These are phyloP conservation scores for Alternaria dauci DNA, from an alignment of 2,329 filamentous ascomycete species.

Conservation along the genomic window DNA sequence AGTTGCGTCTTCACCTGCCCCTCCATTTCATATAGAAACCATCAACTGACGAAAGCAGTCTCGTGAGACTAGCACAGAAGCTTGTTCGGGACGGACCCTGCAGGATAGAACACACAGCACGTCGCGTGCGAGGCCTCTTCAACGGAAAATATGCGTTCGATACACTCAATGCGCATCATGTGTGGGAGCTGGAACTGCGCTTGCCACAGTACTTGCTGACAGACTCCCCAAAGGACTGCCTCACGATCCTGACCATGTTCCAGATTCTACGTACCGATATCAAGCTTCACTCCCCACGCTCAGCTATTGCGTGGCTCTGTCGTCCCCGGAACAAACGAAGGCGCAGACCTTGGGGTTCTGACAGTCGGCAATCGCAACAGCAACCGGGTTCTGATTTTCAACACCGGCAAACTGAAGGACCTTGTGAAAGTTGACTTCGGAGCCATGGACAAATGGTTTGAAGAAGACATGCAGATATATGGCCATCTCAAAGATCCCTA, in stretches of 20 bases:
- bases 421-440: slow-evolving; percentile 46
- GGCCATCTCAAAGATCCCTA: slow-evolving; percentile 73
- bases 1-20: neutral
- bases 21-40: neutral
- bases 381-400: slow-evolving; percentile 40
- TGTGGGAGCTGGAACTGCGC: slow-evolving; percentile 49
- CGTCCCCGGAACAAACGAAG: slow-evolving; percentile 29
- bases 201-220: slow-evolving; percentile 46
- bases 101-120: slow-evolving; percentile 36
- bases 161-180: slow-evolving; percentile 43
- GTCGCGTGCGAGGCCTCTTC: slow-evolving; percentile 46
- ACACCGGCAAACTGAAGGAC: slow-evolving; percentile 28
- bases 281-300: slow-evolving; percentile 30
- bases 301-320: slow-evolving; percentile 21
- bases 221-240: neutral
- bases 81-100: slow-evolving; percentile 52
- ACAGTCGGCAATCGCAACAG: slow-evolving; percentile 29
- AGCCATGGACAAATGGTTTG: slow-evolving; percentile 58
- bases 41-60: slow-evolving; percentile 36
- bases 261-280: slow-evolving; percentile 43
- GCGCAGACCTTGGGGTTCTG: slow-evolving; percentile 33
- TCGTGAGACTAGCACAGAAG: slow-evolving; percentile 52
- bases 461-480: slow-evolving; percentile 67
- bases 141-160: slow-evolving; percentile 47
- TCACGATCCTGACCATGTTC: neutral